These are phyloP conservation scores for Rhizomucor miehei DNA, from an alignment of 371 early-diverging fungal species.

Conservation along the genomic window DNA sequence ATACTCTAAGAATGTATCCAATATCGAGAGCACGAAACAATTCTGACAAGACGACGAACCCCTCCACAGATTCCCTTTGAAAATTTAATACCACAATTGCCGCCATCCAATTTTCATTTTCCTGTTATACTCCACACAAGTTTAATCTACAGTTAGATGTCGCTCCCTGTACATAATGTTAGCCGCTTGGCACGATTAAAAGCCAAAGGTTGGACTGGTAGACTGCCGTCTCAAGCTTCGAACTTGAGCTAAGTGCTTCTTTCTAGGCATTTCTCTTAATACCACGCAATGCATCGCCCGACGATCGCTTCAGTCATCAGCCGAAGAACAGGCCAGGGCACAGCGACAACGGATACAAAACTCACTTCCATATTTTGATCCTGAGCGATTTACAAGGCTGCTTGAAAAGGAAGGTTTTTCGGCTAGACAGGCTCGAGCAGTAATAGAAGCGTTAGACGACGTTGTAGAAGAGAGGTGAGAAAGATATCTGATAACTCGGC, in stretches of 20 bases:
- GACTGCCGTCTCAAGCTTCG: no score
- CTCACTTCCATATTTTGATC: constrained; percentile 64
- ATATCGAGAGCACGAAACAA: constrained; percentile 4
- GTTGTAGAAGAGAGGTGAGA: constrained; percentile 77
- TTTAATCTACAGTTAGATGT: no score
- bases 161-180: no score
- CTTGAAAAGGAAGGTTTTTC: constrained; percentile 79
- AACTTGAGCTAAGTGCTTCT: no score
- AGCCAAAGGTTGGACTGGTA: no score
- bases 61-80: no score
- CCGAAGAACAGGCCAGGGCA: background rate
- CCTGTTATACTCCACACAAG: no score
- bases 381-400: constrained; percentile 69
- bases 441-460: constrained; percentile 74
- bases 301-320: constrained; percentile 1
- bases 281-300: background rate
- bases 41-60: no score
- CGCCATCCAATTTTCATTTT: no score
- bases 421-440: constrained; percentile 68
- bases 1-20: constrained; percentile 8
- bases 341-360: constrained; percentile 14
- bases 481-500: background rate
- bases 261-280: background rate
- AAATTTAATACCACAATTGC: no score
- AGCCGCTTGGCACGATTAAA: no score